Evolutionary conservation across 2,329 filamentous ascomycete genomes (phyloP), one percentile per base, ranked within the genome.

Genomic region (Trichoderma semiorbis): DNA sequence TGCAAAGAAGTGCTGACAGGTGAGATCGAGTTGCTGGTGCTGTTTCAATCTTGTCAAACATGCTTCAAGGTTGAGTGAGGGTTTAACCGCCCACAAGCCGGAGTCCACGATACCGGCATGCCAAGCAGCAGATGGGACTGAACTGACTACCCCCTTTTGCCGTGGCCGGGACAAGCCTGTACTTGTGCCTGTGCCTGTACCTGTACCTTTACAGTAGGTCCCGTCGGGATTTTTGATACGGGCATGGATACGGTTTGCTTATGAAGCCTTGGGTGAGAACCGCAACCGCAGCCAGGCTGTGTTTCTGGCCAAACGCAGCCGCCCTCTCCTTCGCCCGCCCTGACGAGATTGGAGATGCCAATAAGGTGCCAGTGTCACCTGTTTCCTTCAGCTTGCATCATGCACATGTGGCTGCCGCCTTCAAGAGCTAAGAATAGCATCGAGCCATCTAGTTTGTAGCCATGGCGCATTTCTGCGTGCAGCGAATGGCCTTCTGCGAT

Each of bases 371-470:
- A n/a, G 30, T 34, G 34, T 47, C 39, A 21, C 36, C 30, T 50
- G 10, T 61, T 62, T 34, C 28, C 11, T 62, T 39, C 39, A 69
- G 57, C 67, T 53, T 69, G 57, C 67, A 69, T 69, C 57, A 69
- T 62, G 67, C 67, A 61, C 57, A 36, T 62, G 67, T 47, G 57
- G 67, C 67, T 47, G 67, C 36, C 57, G 10, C 57, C 14, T 34
- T 43, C 30, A 47, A 28, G 66, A 69, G 39, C 67, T 69, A 69
- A 69, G 55, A 69, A 62, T 69, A 69, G 67, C 67, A 69, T 36
- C 39, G 21, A 60, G 28, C 32, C 21, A 36, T 62, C 16, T 21
- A 32, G 28, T 34, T n/a, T 34, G 6, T 36, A 39, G 39, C 28
- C 43, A 69, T 61, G 39, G 39, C 67, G 57, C 39, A 53, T 47